phyloP scores from a whole-genome alignment of 2,329 filamentous ascomycete species.

The Aspergillus fumigatus region DNA sequence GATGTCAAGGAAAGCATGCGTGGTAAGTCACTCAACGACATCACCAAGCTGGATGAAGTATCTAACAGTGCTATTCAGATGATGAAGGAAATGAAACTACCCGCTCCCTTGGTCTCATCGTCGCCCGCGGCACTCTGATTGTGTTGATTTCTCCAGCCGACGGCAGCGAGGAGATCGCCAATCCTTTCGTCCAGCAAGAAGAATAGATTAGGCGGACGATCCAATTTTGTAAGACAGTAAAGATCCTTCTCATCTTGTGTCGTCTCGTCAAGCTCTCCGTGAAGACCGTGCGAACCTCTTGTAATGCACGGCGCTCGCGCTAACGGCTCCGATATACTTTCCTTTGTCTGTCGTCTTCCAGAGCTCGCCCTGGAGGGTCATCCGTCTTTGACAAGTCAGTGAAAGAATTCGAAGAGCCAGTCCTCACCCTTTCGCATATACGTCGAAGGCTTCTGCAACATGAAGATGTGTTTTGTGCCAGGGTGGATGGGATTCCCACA shows the following conservation, averaged over 20 bases:
- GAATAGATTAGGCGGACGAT: conserved; percentile 43
- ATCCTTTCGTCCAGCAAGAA: conserved; percentile 78
- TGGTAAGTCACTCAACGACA: conserved; percentile 53
- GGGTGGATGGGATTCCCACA: not conserved
- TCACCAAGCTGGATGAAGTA: not conserved
- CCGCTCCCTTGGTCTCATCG: conserved; percentile 76
- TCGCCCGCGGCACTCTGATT: conserved; percentile 85
- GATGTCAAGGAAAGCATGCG: conserved; percentile 86
- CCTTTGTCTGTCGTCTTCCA: not conserved
- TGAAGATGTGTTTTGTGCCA: not conserved
- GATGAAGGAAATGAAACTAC: conserved; percentile 86
- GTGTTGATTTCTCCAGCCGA: conserved; percentile 90
- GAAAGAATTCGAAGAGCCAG: not conserved
- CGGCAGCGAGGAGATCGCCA: conserved; percentile 91
- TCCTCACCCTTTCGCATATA: not conserved
- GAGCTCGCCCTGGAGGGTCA: not conserved
- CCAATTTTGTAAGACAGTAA: not conserved
- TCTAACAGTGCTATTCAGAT: conserved; percentile 52
- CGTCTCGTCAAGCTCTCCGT: not conserved
- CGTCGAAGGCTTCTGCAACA: not conserved
- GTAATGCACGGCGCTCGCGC: not conserved
- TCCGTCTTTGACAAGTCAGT: not conserved
- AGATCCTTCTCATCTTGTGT: not conserved
- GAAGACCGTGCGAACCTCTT: not conserved
- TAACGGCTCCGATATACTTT: not conserved